phyloP scores from a whole-genome alignment of 2,329 filamentous ascomycete species.

The Diaporthe humulicola region DNA sequence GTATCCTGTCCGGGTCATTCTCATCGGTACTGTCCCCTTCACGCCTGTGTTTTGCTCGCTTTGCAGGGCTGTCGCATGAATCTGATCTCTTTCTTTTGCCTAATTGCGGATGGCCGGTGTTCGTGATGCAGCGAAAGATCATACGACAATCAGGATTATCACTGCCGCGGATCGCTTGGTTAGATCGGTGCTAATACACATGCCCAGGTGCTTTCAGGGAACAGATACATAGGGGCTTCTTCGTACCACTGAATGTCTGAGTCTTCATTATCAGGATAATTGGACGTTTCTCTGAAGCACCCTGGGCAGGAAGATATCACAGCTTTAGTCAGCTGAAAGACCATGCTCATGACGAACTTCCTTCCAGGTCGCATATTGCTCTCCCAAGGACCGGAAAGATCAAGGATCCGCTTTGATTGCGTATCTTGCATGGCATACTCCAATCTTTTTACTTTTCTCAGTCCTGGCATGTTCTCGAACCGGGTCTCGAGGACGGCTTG shows the following conservation, averaged over 20 bases:
- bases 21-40: not conserved
- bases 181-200: not conserved
- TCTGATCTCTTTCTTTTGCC: not conserved
- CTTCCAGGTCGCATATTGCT: conserved; percentile 2
- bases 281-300: not conserved
- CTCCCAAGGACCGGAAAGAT: not conserved
- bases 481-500: conserved; percentile 20
- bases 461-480: conserved; percentile 21
- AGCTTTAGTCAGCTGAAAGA: not conserved
- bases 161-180: not conserved
- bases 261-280: not conserved
- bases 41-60: not conserved
- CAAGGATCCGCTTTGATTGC: not conserved
- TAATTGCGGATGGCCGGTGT: not conserved
- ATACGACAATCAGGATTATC: not conserved
- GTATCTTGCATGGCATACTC: conserved; percentile 29
- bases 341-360: conserved; percentile 27
- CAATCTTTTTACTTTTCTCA: conserved; percentile 16
- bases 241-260: conserved; percentile 19
- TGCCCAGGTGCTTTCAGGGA: too few species aligned
- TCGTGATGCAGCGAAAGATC: not conserved
- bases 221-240: not conserved
- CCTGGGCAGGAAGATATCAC: not conserved
- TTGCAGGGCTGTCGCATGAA: not conserved
- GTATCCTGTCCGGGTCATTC: not conserved